Evolutionary conservation across 108 stramenopile genomes (phyloP).

Genomic region (Fistulifera pelliculosa): DNA sequence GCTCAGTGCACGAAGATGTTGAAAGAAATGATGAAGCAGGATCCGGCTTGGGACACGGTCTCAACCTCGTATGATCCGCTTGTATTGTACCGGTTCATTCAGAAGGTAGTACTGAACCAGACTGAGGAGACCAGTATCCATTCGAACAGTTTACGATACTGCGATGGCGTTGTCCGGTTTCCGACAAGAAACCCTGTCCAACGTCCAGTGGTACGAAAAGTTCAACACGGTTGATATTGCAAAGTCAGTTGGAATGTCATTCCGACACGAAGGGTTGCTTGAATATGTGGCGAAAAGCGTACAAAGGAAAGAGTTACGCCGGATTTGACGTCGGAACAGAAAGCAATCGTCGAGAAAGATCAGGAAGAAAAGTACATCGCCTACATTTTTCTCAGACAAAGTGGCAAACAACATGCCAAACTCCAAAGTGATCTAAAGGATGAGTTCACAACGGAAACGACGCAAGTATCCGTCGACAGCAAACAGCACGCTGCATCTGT

Average conservation of each 20-base stretch:
- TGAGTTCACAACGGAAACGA: constrained; percentile 10
- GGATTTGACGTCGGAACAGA: too few relatives aligned
- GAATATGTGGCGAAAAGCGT: constrained; percentile 1
- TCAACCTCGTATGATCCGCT: constrained; percentile 9
- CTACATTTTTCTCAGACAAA: constrained; percentile 10
- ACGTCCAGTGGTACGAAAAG: constrained; percentile 9
- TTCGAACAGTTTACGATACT: too few relatives aligned
- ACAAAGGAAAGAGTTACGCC: not conserved
- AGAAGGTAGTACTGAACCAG: not conserved
- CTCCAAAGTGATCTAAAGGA: constrained; percentile 6
- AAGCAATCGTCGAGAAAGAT: not conserved
- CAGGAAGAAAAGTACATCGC: constrained; percentile 5
- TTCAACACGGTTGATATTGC: constrained; percentile 12
- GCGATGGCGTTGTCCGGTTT: not conserved
- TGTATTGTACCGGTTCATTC: not conserved
- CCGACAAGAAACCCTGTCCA: constrained; percentile 5
- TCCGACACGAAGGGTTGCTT: constrained; percentile 7
- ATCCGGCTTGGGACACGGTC: constrained; percentile 6
- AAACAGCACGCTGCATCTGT: constrained; percentile 2
- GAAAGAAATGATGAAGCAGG: constrained; percentile 18
- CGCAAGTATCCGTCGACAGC: constrained; percentile 1
- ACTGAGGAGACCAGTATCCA: constrained; percentile 9
- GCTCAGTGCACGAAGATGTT: constrained; percentile 10
- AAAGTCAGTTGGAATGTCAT: constrained; percentile 1
- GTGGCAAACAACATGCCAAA: constrained; percentile 7